phyloP scores from a whole-genome alignment of 2,329 filamentous ascomycete species.

The Delphinella strobiligena region DNA sequence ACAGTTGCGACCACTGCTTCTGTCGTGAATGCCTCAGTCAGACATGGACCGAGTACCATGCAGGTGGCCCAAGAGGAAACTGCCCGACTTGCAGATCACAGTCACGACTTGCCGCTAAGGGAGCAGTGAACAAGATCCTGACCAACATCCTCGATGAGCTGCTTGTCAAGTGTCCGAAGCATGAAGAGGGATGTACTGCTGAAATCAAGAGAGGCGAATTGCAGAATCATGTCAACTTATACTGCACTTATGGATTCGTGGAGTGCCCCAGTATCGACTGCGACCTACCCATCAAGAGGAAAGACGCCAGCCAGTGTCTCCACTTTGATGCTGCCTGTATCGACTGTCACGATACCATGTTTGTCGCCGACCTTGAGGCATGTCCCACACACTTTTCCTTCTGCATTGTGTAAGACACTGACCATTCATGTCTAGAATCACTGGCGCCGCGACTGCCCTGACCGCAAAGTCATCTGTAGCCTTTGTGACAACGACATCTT shows the following conservation, averaged over 20 bases:
- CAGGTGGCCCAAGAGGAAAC: conserved; percentile 21
- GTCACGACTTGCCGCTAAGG: conserved; percentile 25
- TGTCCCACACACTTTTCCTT: not conserved
- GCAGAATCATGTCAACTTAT: conserved; percentile 47
- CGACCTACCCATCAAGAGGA: conserved; percentile 40
- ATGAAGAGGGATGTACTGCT: conserved; percentile 40
- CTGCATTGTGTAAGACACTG: not conserved
- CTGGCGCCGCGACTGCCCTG: conserved; percentile 33
- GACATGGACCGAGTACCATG: conserved; percentile 28
- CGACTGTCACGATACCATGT: conserved; percentile 40
- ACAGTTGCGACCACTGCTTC: conserved; percentile 53
- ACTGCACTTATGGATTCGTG: conserved; percentile 44
- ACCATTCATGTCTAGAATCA: conserved; percentile 12
- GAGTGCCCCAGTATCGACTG: conserved; percentile 41
- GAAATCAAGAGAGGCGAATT: conserved; percentile 44
- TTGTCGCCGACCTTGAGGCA: conserved; percentile 43
- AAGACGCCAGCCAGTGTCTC: conserved; percentile 42
- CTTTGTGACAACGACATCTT: conserved; percentile 30
- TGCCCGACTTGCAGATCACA: conserved; percentile 47
- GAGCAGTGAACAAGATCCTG: conserved; percentile 37
- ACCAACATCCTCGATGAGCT: conserved; percentile 52
- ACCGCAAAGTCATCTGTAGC: conserved; percentile 33
- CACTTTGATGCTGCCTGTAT: conserved; percentile 42
- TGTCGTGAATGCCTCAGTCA: conserved; percentile 46
- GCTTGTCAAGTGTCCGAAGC: conserved; percentile 45